A percentile compares a stretch with the other conserved stretches of the same genome.
Evolutionary conservation across 148 eudicot species (phyloP).

Genomic region (Fagopyrum homotropicum): DNA sequence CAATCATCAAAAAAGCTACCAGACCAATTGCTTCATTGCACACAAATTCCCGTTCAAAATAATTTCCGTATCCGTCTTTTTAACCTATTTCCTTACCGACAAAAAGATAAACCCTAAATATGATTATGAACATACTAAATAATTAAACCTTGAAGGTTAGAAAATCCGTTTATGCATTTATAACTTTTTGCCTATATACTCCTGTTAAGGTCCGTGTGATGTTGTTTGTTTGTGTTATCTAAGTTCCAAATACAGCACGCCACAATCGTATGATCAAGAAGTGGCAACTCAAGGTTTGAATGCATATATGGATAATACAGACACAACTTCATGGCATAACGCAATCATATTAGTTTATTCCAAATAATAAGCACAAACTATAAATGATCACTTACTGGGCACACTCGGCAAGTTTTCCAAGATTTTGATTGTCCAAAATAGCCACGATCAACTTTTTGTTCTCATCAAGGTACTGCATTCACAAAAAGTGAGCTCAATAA

Average conservation of each 20-base stretch:
- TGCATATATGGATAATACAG: neutral
- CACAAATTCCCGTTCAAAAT: neutral
- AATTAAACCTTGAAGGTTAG: too few species aligned
- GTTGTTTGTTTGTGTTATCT: neutral
- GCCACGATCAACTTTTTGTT: constrained; percentile 92
- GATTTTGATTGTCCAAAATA: constrained; percentile 92
- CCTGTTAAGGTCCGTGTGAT: neutral
- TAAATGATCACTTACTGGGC: constrained; percentile 71
- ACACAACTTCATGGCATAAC: neutral
- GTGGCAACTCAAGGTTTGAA: neutral
- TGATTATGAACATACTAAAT: too few species aligned
- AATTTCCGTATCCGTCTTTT: too few species aligned
- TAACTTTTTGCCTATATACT: neutral
- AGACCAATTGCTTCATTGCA: neutral
- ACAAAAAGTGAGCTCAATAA: neutral
- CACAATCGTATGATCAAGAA: neutral
- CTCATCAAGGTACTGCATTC: constrained; percentile 88
- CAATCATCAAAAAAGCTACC: neutral
- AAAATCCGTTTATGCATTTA: neutral
- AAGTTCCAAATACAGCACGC: neutral
- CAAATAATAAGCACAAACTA: neutral
- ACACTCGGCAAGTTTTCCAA: constrained; percentile 92
- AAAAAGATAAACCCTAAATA: too few species aligned
- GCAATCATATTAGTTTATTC: neutral
- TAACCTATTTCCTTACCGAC: neutral